Base-by-base conservation (phyloP, 148 eudicot species). In the Vaccinium darrowii region DNA sequence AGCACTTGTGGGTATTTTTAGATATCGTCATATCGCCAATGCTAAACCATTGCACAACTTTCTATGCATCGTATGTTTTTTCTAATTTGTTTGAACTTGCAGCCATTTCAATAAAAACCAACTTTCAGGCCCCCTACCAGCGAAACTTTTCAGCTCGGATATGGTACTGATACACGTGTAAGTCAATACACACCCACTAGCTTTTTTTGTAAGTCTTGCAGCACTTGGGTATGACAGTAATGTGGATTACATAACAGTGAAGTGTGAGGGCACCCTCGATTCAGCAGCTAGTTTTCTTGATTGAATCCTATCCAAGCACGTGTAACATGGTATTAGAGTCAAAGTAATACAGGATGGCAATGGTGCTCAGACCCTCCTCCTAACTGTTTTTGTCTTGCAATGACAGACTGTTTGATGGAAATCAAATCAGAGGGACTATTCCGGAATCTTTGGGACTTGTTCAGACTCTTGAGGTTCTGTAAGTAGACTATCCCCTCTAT, bases 61-160 rank as follows among this genome's bases (percentile, higher is more conserved):
- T 63, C 15, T 7, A 3, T 72, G 52, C 21, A 49, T 14, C 62
- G 54, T 30, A 25, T 14, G 2, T 8, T 63, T 47, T 39, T 50
- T 78, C 81, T 85, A 4, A 81, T 36, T 19, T 72, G 49, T 58
- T n/a, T 80, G 63, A 69, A 43, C 11, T 85, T 88, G 84, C 93
- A 96, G 99, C 86, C 97, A 96, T 89, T 92, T 96, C 90, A 94
- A 93, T 86, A 94, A 94, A 77, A 96, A 96, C 89, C 87, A 91
- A 90, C 94, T 96, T 60, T 91, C 99, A 19, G 99, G 98, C 9
- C 12, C 87, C 60, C 90, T 96, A 84, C 97, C 98, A 1, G 88
- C 89, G 76, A 62, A 86, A 85, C 91, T 96, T 85, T 96, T 96
- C 84, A 89, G 91, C 86, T 84, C 94, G 1, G 91, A 91, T 78